Conservation (phyloP, 2,329 filamentous ascomycete species). For the Scedosporium apiospermum region DNA sequence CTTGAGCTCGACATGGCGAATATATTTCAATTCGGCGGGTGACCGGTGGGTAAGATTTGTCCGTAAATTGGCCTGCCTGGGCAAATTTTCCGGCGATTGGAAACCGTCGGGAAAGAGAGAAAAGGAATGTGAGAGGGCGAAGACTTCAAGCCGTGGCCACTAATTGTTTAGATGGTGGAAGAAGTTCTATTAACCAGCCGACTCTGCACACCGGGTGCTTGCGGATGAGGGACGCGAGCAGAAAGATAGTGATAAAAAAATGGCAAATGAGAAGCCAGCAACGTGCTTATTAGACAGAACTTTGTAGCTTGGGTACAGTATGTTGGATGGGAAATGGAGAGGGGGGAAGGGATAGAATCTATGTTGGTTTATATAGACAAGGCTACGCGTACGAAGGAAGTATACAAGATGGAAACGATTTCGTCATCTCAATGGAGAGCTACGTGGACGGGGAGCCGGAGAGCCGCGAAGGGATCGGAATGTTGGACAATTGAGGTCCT, state of each 20-base stretch:
- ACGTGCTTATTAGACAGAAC: too few relatives aligned
- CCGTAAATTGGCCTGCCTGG: neutral
- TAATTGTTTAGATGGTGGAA: neutral
- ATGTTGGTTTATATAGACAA: neutral
- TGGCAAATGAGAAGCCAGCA: neutral
- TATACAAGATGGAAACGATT: neutral
- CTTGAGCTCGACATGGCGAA: neutral
- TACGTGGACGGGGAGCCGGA: neutral
- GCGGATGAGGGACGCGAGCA: neutral
- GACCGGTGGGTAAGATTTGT: neutral
- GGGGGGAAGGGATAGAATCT: neutral
- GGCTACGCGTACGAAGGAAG: neutral
- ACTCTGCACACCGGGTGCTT: constrained; percentile 4
- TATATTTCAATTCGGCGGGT: neutral
- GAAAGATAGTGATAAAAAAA: neutral
- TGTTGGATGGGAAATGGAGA: neutral
- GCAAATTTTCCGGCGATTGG: neutral
- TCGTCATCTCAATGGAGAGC: neutral
- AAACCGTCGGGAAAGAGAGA: neutral
- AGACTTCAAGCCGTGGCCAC: neutral
- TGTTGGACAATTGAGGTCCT: neutral
- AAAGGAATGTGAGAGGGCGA: neutral
- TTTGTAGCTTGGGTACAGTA: neutral
- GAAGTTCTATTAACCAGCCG: neutral
- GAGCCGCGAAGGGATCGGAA: neutral